These are phyloP conservation scores for Nakazawaea siamensis DNA, from an alignment of 805 yeast species.

Conservation along the genomic window DNA sequence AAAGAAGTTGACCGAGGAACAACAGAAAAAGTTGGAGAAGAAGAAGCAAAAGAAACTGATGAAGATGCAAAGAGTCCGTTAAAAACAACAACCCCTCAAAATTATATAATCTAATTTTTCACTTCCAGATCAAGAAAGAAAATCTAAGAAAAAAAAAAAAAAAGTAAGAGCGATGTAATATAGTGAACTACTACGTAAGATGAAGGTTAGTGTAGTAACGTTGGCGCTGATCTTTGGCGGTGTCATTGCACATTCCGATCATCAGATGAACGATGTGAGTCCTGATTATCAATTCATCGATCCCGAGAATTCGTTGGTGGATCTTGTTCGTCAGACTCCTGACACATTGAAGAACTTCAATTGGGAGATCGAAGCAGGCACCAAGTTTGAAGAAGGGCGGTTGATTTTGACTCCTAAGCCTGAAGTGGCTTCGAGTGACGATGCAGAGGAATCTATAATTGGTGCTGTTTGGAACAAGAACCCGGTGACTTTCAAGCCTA, in stretches of 20 bases:
- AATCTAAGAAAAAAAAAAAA: too few species aligned
- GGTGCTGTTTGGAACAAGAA: conserved; percentile 40
- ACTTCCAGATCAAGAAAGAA: not conserved
- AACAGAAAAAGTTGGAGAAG: conserved; percentile 69
- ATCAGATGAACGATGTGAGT: not conserved
- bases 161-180: too few species aligned
- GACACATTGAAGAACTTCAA: conserved; percentile 13
- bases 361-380: conserved; percentile 33
- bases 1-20: conserved; percentile 52
- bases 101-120: not conserved
- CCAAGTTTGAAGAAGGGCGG: conserved; percentile 43
- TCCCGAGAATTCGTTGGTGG: conserved; percentile 7
- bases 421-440: conserved; percentile 14
- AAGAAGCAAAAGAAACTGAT: conserved; percentile 70
- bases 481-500: conserved; percentile 15
- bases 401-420: conserved; percentile 40
- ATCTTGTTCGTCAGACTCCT: conserved; percentile 7
- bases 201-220: too few species aligned
- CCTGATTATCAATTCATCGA: conserved; percentile 4
- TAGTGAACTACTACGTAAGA: too few species aligned
- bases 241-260: not conserved
- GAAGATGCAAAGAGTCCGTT: conserved; percentile 46
- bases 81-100: not conserved
- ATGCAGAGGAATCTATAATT: conserved; percentile 17
- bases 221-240: too few species aligned